A percentile compares a stretch with the other conserved stretches of the same genome.
Evolutionary conservation across 1,284 basidiomycete species (phyloP).

Genomic region (Rhodotorula sp.): DNA sequence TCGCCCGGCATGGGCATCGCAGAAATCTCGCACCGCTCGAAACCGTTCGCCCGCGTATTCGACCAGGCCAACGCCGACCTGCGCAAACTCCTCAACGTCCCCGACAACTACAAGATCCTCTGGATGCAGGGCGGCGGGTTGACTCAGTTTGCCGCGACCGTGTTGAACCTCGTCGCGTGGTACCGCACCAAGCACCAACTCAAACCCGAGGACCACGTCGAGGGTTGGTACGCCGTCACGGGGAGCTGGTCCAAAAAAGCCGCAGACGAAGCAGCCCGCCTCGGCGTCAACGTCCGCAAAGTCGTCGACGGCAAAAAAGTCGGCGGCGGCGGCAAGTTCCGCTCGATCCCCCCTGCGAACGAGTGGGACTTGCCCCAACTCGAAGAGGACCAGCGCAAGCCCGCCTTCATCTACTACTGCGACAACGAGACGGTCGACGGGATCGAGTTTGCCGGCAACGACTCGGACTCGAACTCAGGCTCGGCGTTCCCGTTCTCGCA

Average conservation of each 20-base stretch:
- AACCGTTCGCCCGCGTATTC: constrained; percentile 75
- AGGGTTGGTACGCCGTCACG: constrained; percentile 79
- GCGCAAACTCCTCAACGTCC: constrained; percentile 73
- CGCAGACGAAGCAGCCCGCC: constrained; percentile 70
- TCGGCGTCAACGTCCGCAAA: constrained; percentile 61
- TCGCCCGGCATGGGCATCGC: constrained; percentile 85
- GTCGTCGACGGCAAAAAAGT: constrained; percentile 59
- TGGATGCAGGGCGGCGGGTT: constrained; percentile 92
- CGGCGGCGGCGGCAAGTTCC: constrained; percentile 37
- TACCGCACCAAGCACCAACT: constrained; percentile 60
- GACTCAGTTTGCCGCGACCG: constrained; percentile 82
- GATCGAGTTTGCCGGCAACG: constrained; percentile 72
- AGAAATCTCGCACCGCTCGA: constrained; percentile 88
- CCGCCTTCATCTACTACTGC: constrained; percentile 96
- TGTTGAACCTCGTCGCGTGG: constrained; percentile 81
- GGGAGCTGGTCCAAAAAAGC: constrained; percentile 90
- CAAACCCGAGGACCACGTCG: constrained; percentile 54
- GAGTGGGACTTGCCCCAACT: constrained; percentile 52
- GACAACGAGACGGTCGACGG: constrained; percentile 99
- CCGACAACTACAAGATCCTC: constrained; percentile 77
- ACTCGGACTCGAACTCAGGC: constrained; percentile 50
- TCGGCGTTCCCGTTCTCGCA: constrained; percentile 88
- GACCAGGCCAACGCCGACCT: constrained; percentile 60
- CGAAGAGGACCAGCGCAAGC: constrained; percentile 58
- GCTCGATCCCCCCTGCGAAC: constrained; percentile 25